Evolutionary conservation across 2,329 filamentous ascomycete genomes (phyloP).

Genomic region (Xylariaceae sp.): DNA sequence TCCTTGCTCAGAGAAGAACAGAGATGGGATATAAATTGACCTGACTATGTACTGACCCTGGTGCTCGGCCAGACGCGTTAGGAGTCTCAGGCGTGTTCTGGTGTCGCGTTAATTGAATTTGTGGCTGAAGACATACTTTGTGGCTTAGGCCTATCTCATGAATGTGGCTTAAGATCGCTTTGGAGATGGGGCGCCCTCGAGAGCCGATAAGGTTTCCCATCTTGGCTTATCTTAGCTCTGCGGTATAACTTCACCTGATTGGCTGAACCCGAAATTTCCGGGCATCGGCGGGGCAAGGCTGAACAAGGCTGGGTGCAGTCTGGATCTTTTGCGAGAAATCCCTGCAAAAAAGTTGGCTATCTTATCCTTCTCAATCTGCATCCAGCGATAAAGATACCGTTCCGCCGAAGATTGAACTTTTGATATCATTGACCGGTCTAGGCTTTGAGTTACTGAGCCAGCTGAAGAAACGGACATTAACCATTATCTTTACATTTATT

Average conservation of each 20-base stretch:
- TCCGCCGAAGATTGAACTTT: not conserved
- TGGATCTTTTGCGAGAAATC: constrained; percentile 2
- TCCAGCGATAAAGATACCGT: constrained; percentile 4
- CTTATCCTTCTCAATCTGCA: constrained; percentile 6
- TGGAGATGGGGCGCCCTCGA: not conserved
- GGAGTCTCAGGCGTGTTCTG: constrained; percentile 32
- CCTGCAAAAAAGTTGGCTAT: constrained; percentile 17
- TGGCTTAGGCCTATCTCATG: constrained; percentile 5
- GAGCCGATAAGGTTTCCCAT: not conserved
- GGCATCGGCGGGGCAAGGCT: constrained; percentile 30
- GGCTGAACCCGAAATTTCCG: not conserved
- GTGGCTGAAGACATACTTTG: constrained; percentile 17
- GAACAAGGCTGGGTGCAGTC: constrained; percentile 15
- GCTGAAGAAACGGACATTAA: not conserved
- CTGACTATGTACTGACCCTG: not conserved
- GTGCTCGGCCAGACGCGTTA: constrained; percentile 2
- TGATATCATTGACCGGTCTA: not conserved
- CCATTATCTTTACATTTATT: not conserved
- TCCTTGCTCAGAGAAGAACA: not conserved
- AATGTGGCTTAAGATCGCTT: not conserved
- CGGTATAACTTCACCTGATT: not conserved
- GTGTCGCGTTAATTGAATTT: constrained; percentile 35
- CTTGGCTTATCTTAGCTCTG: not conserved
- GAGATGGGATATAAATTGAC: not conserved
- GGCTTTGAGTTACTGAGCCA: not conserved